Conservation (phyloP, 768 basidiomycete genomes). For the Suillus variegatus region DNA sequence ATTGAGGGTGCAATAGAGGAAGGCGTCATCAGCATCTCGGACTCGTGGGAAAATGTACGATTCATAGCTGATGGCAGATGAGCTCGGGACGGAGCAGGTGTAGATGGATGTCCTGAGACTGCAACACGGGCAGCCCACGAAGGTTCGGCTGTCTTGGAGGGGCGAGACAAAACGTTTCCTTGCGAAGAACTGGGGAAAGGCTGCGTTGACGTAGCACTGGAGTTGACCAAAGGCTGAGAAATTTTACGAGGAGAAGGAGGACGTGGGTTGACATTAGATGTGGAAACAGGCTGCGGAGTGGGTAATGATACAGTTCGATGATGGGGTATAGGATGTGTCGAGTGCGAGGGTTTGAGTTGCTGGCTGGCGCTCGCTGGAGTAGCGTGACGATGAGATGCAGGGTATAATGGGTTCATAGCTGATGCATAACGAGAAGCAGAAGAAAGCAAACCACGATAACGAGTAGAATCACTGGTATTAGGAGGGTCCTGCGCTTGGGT, state of each 20-base stretch:
- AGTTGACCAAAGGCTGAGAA: constrained; percentile 28
- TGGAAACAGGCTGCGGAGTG: constrained; percentile 17
- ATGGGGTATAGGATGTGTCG: constrained; percentile 29
- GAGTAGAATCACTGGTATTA: constrained; percentile 19
- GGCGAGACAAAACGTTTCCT: not conserved
- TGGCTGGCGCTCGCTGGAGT: constrained; percentile 17
- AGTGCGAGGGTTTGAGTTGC: constrained; percentile 22
- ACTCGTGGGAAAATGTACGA: constrained; percentile 47
- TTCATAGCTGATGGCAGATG: constrained; percentile 28
- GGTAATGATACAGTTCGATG: constrained; percentile 41
- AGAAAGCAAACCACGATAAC: constrained; percentile 22
- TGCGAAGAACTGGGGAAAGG: constrained; percentile 28
- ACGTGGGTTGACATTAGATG: constrained; percentile 12
- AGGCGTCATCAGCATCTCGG: constrained; percentile 59
- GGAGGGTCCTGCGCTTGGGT: constrained; percentile 23
- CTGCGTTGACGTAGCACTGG: constrained; percentile 25
- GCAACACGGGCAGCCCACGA: constrained; percentile 27
- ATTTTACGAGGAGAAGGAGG: constrained; percentile 31
- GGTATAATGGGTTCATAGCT: constrained; percentile 24
- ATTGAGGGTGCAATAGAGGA: constrained; percentile 59
- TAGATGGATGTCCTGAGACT: constrained; percentile 30
- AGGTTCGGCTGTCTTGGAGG: not conserved
- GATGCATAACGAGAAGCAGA: constrained; percentile 20
- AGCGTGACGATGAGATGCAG: constrained; percentile 24
- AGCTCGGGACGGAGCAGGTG: constrained; percentile 31